phyloP scores from a whole-genome alignment of 192 early-diverging fungal species.

The Rhizophlyctis rosea region DNA sequence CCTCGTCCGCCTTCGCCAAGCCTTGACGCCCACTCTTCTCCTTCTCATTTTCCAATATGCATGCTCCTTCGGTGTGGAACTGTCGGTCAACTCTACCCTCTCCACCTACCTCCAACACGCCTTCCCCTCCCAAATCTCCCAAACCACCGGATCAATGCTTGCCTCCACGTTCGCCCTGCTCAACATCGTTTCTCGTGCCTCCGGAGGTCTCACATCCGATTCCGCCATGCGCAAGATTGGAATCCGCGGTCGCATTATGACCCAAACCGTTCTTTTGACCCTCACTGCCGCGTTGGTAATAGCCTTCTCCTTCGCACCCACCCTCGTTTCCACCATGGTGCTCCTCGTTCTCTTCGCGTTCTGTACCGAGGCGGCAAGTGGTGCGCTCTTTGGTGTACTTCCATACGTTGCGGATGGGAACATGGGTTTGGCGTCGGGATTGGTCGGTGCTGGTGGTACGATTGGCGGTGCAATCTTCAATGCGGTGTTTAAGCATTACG shows the following conservation, averaged over 20 bases:
- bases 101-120: slow-evolving; percentile 40
- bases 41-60: slow-evolving; percentile 57
- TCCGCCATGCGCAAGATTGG: slow-evolving; percentile 26
- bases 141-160: slow-evolving; percentile 39
- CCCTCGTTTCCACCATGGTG: slow-evolving; percentile 35
- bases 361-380: slow-evolving; percentile 50
- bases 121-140: slow-evolving; percentile 32
- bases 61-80: slow-evolving; percentile 63
- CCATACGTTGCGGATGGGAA: slow-evolving; percentile 47
- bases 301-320: slow-evolving; percentile 38
- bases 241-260: slow-evolving; percentile 46
- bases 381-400: slow-evolving; percentile 59
- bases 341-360: slow-evolving; percentile 53
- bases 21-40: slow-evolving; percentile 7
- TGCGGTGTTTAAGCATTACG: slow-evolving; percentile 45
- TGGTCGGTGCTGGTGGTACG: slow-evolving; percentile 64
- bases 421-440: slow-evolving; percentile 49
- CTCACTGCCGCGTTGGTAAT: slow-evolving; percentile 47
- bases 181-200: slow-evolving; percentile 62
- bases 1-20: too few relatives aligned
- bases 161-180: slow-evolving; percentile 63
- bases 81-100: slow-evolving; percentile 57
- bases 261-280: slow-evolving; percentile 44
- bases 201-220: slow-evolving; percentile 60
- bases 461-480: slow-evolving; percentile 58